Percentiles rank a stretch among this genome's conserved stretches.
These are phyloP conservation scores for Vanrija sp. DNA, from an alignment of 1,284 basidiomycete genomes.

Conservation along the genomic window DNA sequence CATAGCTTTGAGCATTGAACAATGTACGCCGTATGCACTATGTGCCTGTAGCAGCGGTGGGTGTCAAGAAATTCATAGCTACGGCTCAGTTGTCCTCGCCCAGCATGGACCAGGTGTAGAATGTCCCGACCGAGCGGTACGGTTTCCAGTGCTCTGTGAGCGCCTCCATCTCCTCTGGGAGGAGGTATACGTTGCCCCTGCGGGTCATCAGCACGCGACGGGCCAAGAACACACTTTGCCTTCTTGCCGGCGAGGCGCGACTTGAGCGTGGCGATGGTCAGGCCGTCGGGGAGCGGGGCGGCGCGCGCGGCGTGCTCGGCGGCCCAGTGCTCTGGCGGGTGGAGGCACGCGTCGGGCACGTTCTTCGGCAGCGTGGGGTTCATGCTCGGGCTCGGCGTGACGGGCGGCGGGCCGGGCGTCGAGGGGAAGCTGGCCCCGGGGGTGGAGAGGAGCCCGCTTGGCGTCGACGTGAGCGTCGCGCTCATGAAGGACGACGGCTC, in stretches of 20 bases:
- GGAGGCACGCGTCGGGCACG: conserved; percentile 8
- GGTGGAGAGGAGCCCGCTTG: background rate
- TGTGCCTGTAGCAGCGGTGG: background rate
- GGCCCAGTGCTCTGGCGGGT: conserved; percentile 20
- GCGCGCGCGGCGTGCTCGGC: conserved; percentile 12
- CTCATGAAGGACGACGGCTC: conserved; percentile 1
- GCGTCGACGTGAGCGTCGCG: background rate
- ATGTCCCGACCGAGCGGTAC: conserved; percentile 65
- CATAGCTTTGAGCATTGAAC: too few relatives aligned
- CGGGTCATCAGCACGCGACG: background rate
- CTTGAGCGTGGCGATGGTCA: conserved; percentile 62
- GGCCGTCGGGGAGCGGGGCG: conserved; percentile 58
- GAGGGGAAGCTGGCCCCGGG: background rate
- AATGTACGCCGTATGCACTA: too few relatives aligned
- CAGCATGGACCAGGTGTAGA: conserved; percentile 47
- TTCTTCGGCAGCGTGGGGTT: conserved; percentile 14
- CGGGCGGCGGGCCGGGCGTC: conserved; percentile 10
- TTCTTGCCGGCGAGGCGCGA: conserved; percentile 71
- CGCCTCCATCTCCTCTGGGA: conserved; percentile 75
- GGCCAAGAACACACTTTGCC: conserved; percentile 59
- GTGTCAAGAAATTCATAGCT: too few relatives aligned
- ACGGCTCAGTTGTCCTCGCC: conserved; percentile 23
- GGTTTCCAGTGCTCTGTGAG: conserved; percentile 73
- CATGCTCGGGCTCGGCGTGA: conserved; percentile 10
- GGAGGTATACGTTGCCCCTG: conserved; percentile 68